A percentile compares a stretch with the other conserved stretches of the same genome.
Conservation (phyloP, 2,329 filamentous ascomycete genomes). For the Colletotrichum karsti region DNA sequence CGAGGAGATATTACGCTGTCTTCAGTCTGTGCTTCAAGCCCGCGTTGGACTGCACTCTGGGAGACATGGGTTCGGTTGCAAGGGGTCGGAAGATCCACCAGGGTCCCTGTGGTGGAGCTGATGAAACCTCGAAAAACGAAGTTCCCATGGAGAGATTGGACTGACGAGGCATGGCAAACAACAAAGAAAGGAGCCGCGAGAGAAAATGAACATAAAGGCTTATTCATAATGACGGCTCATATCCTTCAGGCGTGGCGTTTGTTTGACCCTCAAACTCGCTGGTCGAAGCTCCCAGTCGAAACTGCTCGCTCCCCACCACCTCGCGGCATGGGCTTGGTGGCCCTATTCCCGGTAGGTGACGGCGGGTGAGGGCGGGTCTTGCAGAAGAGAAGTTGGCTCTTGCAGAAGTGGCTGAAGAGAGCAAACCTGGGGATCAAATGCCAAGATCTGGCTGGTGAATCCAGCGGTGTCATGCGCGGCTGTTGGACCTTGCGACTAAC, state of each 20-base stretch:
- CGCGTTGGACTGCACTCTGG: constrained; percentile 9
- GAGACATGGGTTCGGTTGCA: constrained; percentile 8
- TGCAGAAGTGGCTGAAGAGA: constrained; percentile 11
- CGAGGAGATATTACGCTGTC: neutral
- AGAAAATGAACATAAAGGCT: neutral
- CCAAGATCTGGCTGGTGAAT: constrained; percentile 17
- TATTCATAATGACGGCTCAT: neutral
- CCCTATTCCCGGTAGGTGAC: too few species aligned
- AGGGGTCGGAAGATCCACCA: constrained; percentile 22
- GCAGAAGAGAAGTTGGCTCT: constrained; percentile 1
- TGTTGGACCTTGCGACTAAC: neutral
- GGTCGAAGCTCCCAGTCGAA: neutral
- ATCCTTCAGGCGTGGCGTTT: constrained; percentile 15
- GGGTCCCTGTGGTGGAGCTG: constrained; percentile 14
- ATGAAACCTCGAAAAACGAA: constrained; percentile 29
- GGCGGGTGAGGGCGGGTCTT: too few species aligned
- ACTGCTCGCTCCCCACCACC: constrained; percentile 18
- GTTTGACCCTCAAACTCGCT: constrained; percentile 1
- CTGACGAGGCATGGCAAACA: constrained; percentile 4
- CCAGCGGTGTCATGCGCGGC: neutral
- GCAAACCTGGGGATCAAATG: neutral
- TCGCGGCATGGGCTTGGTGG: neutral
- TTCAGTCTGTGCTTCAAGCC: neutral
- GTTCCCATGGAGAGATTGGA: neutral
- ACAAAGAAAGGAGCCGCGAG: constrained; percentile 16